Percentiles rank a stretch among this genome's conserved stretches.
These are phyloP conservation scores for Didymella sp. DNA, from an alignment of 2,329 filamentous ascomycete species.

Conservation along the genomic window DNA sequence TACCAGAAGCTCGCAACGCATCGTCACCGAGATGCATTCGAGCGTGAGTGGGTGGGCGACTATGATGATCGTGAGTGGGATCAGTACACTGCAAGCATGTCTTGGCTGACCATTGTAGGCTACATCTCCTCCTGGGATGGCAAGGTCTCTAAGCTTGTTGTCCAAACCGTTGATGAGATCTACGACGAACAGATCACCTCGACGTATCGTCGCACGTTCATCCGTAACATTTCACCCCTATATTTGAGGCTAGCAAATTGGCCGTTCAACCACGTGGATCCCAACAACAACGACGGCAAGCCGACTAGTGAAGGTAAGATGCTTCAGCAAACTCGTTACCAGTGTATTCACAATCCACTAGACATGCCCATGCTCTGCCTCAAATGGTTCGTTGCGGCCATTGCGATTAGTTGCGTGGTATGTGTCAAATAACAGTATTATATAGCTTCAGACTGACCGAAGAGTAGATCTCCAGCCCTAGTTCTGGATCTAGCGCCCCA, in stretches of 20 bases:
- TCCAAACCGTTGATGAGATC: slow-evolving; percentile 43
- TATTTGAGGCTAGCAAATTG: slow-evolving; percentile 42
- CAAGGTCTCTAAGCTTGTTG: slow-evolving; percentile 38
- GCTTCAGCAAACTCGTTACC: not conserved
- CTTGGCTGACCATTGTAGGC: not conserved
- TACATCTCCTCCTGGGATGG: slow-evolving; percentile 44
- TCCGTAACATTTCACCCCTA: slow-evolving; percentile 38
- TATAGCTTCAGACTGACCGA: not conserved
- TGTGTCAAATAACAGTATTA: not conserved
- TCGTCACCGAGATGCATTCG: slow-evolving; percentile 35
- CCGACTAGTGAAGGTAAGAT: slow-evolving; percentile 28
- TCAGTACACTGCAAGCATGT: too few species aligned
- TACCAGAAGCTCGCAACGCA: slow-evolving; percentile 35
- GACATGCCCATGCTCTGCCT: slow-evolving; percentile 35
- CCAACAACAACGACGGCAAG: slow-evolving; percentile 25
- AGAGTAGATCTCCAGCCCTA: slow-evolving; percentile 33
- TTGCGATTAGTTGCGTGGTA: slow-evolving; percentile 36
- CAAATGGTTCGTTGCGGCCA: slow-evolving; percentile 41
- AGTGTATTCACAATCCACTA: slow-evolving; percentile 10
- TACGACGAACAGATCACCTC: slow-evolving; percentile 37
- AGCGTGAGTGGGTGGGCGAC: slow-evolving; percentile 35
- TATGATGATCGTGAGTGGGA: slow-evolving; percentile 35
- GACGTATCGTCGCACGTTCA: slow-evolving; percentile 41
- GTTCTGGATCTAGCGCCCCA: slow-evolving; percentile 17
- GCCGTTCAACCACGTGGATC: slow-evolving; percentile 41